Evolutionary conservation across 2,329 filamentous ascomycete species (phyloP).

Genomic region (Fusarium phyllophilum): DNA sequence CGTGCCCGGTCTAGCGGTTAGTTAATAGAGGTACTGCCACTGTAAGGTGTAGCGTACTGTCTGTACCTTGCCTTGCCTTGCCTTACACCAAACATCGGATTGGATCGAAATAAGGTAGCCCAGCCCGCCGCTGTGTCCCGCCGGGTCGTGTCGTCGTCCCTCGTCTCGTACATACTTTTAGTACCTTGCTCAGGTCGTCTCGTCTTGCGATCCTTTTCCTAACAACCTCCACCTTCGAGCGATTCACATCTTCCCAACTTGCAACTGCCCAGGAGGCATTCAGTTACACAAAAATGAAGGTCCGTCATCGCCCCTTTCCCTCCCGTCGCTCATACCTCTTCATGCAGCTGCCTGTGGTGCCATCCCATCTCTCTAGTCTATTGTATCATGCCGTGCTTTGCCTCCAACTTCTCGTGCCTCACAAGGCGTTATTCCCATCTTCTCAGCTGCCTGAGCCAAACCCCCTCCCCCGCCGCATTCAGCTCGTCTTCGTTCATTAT

Average conservation of each 20-base stretch:
- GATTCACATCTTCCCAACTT: constrained; percentile 40
- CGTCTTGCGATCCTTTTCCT: constrained; percentile 37
- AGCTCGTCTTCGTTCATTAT: constrained; percentile 10
- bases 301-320: constrained; percentile 43
- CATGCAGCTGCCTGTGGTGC: constrained; percentile 1
- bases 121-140: constrained; percentile 29
- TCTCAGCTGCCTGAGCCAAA: constrained; percentile 6
- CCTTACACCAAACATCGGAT: constrained; percentile 23
- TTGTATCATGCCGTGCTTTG: constrained; percentile 14
- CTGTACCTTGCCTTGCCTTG: background rate
- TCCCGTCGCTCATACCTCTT: constrained; percentile 25
- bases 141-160: constrained; percentile 25
- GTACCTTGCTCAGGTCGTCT: constrained; percentile 29
- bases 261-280: constrained; percentile 44
- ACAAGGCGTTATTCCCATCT: constrained; percentile 11
- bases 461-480: constrained; percentile 30
- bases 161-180: background rate
- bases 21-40: constrained; percentile 13
- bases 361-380: background rate
- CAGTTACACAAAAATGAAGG: constrained; percentile 52
- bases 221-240: constrained; percentile 32
- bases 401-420: constrained; percentile 13
- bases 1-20: constrained; percentile 27
- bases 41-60: background rate
- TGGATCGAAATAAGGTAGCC: constrained; percentile 41